Conservation (phyloP, 176 grass and related monocot genomes). For the Alloteropsis semialata region DNA sequence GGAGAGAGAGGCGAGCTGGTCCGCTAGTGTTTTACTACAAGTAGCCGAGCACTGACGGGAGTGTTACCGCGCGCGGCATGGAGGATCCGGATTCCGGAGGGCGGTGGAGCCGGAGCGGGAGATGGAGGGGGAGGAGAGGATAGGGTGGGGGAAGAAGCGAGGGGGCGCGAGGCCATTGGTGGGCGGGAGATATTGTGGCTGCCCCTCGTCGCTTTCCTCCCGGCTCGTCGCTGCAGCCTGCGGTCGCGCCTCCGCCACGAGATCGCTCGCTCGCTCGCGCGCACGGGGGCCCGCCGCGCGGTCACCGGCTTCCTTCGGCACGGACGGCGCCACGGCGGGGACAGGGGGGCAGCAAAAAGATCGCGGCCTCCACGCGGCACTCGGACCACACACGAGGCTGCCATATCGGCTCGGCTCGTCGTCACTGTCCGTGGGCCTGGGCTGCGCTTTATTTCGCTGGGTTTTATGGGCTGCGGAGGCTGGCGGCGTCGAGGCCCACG, state of each 20-base stretch:
- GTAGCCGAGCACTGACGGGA: background rate
- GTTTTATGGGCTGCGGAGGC: too few species aligned
- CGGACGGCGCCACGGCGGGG: background rate
- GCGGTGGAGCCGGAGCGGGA: background rate
- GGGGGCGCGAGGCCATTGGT: conserved; percentile 72
- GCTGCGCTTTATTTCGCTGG: too few species aligned
- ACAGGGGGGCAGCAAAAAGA: background rate
- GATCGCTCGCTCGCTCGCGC: too few species aligned
- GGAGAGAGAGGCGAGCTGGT: background rate
- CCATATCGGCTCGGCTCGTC: too few species aligned
- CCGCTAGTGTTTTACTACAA: conserved; percentile 27
- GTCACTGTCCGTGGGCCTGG: too few species aligned
- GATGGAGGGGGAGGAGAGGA: conserved; percentile 39
- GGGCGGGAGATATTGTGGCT: conserved; percentile 63
- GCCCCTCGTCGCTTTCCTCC: background rate
- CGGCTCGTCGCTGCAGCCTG: background rate
- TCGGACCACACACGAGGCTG: background rate
- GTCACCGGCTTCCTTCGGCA: too few species aligned
- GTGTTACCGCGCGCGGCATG: conserved; percentile 12
- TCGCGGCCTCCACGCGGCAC: background rate
- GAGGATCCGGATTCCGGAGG: background rate
- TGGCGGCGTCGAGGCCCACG: too few species aligned
- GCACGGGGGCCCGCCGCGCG: background rate
- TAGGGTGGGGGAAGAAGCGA: conserved; percentile 38
- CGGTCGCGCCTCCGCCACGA: conserved; percentile 38